A percentile compares a stretch with the other conserved stretches of the same genome.
These are phyloP conservation scores for Aechmea fasciata DNA, from an alignment of 176 grass and related monocot genomes.

Conservation along the genomic window DNA sequence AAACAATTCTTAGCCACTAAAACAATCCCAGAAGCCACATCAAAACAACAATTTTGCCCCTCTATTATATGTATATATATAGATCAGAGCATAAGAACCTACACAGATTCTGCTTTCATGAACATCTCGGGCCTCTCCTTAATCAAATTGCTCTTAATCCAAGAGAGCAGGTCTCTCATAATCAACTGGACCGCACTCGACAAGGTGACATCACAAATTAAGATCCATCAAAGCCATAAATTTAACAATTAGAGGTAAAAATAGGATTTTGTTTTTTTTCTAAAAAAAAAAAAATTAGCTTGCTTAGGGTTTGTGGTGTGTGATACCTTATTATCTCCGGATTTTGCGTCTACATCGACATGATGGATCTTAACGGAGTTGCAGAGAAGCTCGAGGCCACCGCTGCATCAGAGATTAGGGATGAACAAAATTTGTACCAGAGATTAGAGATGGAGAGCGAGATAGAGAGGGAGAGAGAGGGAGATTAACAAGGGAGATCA, in stretches of 20 bases:
- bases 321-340: slow-evolving; percentile 37
- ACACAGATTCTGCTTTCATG: slow-evolving; percentile 76
- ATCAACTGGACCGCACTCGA: slow-evolving; percentile 22
- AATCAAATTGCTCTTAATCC: slow-evolving; percentile 83
- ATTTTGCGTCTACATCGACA: slow-evolving; percentile 45
- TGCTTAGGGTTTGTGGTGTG: neutral
- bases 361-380: slow-evolving; percentile 66
- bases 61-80: neutral
- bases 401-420: slow-evolving; percentile 36
- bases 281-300: neutral
- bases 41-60: neutral
- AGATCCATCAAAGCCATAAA: neutral
- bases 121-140: slow-evolving; percentile 97
- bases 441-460: neutral
- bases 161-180: slow-evolving; percentile 49
- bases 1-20: neutral
- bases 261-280: neutral
- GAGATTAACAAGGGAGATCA: slow-evolving; percentile 5
- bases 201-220: neutral
- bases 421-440: neutral
- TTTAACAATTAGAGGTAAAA: slow-evolving; percentile 3
- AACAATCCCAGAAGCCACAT: neutral
- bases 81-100: slow-evolving; percentile 9
- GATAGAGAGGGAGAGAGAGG: neutral
- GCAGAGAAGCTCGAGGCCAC: slow-evolving; percentile 76